phyloP scores from a whole-genome alignment of 164 flowering plant species.

The Tetracentron sinense region DNA sequence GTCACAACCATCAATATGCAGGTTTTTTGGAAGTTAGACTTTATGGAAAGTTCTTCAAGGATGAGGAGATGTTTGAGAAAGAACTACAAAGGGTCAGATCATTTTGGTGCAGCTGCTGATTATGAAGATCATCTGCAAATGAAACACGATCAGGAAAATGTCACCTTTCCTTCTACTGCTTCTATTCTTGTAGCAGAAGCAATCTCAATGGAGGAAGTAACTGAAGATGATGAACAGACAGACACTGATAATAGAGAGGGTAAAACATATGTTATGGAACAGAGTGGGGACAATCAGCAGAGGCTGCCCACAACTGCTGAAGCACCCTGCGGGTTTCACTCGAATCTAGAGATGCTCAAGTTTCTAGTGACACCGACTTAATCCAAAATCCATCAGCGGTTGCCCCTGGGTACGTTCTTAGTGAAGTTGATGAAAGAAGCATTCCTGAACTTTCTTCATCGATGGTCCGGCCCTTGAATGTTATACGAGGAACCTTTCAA shows the following conservation, averaged over 20 bases:
- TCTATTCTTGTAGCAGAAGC: constrained; percentile 80
- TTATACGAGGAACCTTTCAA: constrained; percentile 84
- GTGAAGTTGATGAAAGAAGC: constrained; percentile 88
- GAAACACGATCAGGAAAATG: constrained; percentile 34
- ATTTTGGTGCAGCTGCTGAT: constrained; percentile 89
- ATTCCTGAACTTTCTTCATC: constrained; percentile 87
- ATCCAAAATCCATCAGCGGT: constrained; percentile 47
- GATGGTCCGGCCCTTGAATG: constrained; percentile 83
- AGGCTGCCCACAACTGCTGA: constrained; percentile 37
- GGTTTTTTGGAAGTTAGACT: constrained; percentile 96
- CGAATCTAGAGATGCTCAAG: constrained; percentile 36
- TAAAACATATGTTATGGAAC: constrained; percentile 30
- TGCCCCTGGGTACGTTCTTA: constrained; percentile 83
- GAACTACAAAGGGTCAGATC: constrained; percentile 79
- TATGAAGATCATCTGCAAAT: constrained; percentile 52
- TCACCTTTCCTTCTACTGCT: constrained; percentile 51
- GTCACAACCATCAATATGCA: constrained; percentile 18
- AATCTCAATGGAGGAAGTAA: constrained; percentile 52
- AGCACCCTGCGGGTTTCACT: constrained; percentile 26
- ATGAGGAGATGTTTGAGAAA: constrained; percentile 83
- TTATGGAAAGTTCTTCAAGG: constrained; percentile 86
- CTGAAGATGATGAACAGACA: constrained; percentile 68
- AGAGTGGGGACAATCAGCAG: constrained; percentile 32
- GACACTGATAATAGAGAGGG: constrained; percentile 42
- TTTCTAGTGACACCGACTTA: constrained; percentile 35